phyloP scores from a whole-genome alignment of 495 filamentous ascomycete genomes.

The Podospora appendiculata region DNA sequence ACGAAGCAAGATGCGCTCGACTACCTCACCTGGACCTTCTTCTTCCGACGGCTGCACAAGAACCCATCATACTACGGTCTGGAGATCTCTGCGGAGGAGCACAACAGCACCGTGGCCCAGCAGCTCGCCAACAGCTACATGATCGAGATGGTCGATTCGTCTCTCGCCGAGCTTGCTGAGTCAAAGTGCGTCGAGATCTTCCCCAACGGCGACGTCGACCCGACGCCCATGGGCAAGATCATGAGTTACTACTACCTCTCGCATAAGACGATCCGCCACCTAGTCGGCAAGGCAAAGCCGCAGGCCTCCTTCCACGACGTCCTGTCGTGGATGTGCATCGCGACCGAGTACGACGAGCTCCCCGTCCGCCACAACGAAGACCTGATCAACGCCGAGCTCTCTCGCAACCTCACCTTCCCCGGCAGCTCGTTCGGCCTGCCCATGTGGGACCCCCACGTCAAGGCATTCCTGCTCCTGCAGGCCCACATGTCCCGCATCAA shows the following conservation, averaged over 20 bases:
- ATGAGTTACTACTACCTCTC: conserved; percentile 99
- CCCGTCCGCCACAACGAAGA: conserved; percentile 99
- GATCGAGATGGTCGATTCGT: conserved; percentile 82
- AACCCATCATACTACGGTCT: conserved; percentile 98
- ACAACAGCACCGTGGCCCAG: conserved; percentile 82
- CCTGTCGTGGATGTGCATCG: conserved; percentile 84
- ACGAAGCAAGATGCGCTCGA: conserved; percentile 97
- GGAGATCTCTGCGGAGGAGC: conserved; percentile 87
- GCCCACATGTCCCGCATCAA: conserved; percentile 89
- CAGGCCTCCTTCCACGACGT: conserved; percentile 78
- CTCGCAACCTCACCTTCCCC: conserved; percentile 62
- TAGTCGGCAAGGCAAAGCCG: conserved; percentile 68
- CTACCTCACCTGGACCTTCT: conserved; percentile 99
- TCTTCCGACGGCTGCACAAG: conserved; percentile 95
- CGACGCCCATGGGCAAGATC: conserved; percentile 89
- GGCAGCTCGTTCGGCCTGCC: conserved; percentile 53
- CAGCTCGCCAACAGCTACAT: conserved; percentile 83
- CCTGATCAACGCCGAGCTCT: conserved; percentile 89
- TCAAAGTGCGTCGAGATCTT: conserved; percentile 75
- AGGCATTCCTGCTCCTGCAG: conserved; percentile 89
- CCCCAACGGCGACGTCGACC: conserved; percentile 82
- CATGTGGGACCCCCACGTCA: conserved; percentile 98
- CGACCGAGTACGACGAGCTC: conserved; percentile 94
- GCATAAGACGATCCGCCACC: conserved; percentile 85
- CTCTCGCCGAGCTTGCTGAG: conserved; percentile 68